Conservation (phyloP, 2,329 filamentous ascomycete species). For the Aspergillus ruber region DNA sequence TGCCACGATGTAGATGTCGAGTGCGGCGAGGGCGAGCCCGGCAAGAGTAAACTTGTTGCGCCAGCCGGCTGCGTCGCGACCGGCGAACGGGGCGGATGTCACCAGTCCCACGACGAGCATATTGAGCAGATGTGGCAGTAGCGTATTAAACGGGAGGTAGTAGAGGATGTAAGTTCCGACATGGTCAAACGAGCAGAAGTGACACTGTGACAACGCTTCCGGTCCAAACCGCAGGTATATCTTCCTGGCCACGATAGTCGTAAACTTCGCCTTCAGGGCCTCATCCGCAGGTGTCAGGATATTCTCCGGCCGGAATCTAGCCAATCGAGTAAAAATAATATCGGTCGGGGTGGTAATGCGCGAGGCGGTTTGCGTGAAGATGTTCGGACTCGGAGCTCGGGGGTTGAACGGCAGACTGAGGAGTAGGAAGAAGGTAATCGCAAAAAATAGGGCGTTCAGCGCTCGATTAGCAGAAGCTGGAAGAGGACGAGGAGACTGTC, state of each 20-base stretch:
- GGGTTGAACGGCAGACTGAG: constrained; percentile 65
- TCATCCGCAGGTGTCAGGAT: constrained; percentile 52
- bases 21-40: constrained; percentile 50
- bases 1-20: constrained; percentile 61
- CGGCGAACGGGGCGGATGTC: constrained; percentile 63
- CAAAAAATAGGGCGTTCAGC: constrained; percentile 48
- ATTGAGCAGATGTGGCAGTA: constrained; percentile 75
- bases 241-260: constrained; percentile 64
- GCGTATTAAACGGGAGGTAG: constrained; percentile 60
- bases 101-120: constrained; percentile 63
- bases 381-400: constrained; percentile 48
- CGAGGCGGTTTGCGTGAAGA: constrained; percentile 71
- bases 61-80: constrained; percentile 60
- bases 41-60: constrained; percentile 62
- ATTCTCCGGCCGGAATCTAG: constrained; percentile 33
- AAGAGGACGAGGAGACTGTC: constrained; percentile 32
- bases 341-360: constrained; percentile 80
- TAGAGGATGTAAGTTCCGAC: constrained; percentile 71
- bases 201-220: constrained; percentile 63
- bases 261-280: constrained; percentile 61
- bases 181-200: constrained; percentile 73
- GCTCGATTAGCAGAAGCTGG: constrained; percentile 30
- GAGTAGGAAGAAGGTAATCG: constrained; percentile 48
- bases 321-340: constrained; percentile 73
- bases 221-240: constrained; percentile 82